Base-by-base conservation (phyloP, 2,329 filamentous ascomycete genomes). In the Aschersonia sp. region DNA sequence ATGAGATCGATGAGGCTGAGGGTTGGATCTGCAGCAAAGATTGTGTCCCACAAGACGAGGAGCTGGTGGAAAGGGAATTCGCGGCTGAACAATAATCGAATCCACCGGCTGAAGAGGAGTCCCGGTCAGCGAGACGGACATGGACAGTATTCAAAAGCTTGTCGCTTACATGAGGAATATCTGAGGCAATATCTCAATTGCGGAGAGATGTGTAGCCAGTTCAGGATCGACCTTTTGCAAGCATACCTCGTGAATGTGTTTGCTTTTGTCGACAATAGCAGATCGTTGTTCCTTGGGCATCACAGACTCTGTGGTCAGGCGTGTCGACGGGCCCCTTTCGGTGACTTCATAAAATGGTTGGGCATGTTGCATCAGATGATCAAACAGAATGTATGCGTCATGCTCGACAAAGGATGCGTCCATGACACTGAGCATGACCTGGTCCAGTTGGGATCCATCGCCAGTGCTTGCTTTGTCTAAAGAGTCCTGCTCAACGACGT, bases 1-100 rank as follows among this genome's bases (percentile, higher is more conserved):
- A 96, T 81, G 48, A 92, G 73, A 58, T 97, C 87, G 55, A 97
- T 79, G 33, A 97, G 69, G 45, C 88, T 79, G 31, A 95, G 67
- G 1, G 77, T 75, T 6, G 90, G 76, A 56, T 95, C 89, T 57
- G 94, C 79, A 2, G 89, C 85, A 60, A 98, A 94, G 1, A 98
- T 71, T 6, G 82, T 76, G 65, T 98, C 92, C 92, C 92, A 98
- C 48, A 98, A 75, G 29, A 78, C 70, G 39, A 98, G 75, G 41
- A 89, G 75, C 52, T 94, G 80, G 47, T 89, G 79, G 51, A 97
- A 94, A 0, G 87, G 79, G 56, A 96, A 97, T 62, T 98, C 92
- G 54, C 92, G 78, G 45, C 90, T 89, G 59, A 97, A 97, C 0
- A 98, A 68, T 1, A 98, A 76, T 31, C 92, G 80, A 49, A 97